Base-by-base conservation (phyloP, 1,284 basidiomycete species). In the Wallemia mellicola region DNA sequence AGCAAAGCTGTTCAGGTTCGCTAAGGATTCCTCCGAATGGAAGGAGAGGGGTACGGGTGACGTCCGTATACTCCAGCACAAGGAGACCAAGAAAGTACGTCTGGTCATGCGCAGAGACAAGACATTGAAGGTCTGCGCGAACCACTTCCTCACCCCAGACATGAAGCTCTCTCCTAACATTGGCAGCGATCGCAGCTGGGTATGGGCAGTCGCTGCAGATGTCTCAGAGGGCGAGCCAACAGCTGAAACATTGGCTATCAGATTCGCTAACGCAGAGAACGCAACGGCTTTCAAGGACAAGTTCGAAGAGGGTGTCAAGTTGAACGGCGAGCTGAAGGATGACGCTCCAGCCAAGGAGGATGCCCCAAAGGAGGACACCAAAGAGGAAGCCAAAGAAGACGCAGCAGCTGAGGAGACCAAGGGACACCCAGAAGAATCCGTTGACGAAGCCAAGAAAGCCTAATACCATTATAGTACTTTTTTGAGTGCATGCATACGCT, bases 91-190 rank as follows among this genome's bases (percentile, higher is more conserved):
- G 75, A 96, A 95, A 74, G 78, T 94, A 66, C 80, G 94, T 63
- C 79, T 99, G 63, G 88, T 99, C 69, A 99, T 99, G 94, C 79
- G 94, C 73, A 85, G 94, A 72, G 94, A 99, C 78, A 96, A 96
- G 82, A 98, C 94, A 57, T 78, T 91, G 72, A 98, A 99, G 73
- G 91, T 98, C 71, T 98, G 94, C 74, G 94, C 94, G 62, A 99
- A 99, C 76, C 94, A 98, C 74, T 75, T 79, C 66, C 79, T 98
- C 69, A 74, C 83, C 28, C 65, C 77, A 58, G 89, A 95, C 63
- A 98, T 98, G 86, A 81, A 77, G 67, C 81, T 99, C 64, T 85
- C 91, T 68, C 88, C 92, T 66, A 98, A 99, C 74, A 88, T 98
- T 67, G 94, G 92, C 58, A 96, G 91, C 60, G 94, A 99, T 75